Evolutionary conservation across 768 basidiomycete species (phyloP).

Genomic region (Tylopilus vinaceipallidus): DNA sequence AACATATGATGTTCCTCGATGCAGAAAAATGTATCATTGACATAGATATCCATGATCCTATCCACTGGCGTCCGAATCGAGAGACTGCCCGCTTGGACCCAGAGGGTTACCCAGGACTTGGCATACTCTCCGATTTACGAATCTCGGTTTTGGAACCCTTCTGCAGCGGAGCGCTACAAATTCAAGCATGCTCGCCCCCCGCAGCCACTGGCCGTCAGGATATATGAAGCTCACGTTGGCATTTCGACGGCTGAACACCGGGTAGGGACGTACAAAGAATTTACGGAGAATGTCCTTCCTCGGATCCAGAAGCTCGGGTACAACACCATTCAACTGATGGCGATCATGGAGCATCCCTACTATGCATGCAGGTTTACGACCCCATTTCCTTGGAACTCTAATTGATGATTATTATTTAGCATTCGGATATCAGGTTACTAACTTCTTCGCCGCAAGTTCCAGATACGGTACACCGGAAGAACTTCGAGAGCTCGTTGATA

Average conservation of each 20-base stretch:
- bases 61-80: conserved; percentile 81
- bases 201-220: conserved; percentile 64
- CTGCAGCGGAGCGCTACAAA: conserved; percentile 61
- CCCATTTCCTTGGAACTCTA: neutral
- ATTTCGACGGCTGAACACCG: conserved; percentile 87
- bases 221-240: conserved; percentile 98
- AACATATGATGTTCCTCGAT: neutral
- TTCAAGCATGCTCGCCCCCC: conserved; percentile 80
- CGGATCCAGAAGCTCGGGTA: conserved; percentile 92
- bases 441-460: conserved; percentile 94
- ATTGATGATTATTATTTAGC: conserved; percentile 44
- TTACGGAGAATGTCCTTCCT: conserved; percentile 78
- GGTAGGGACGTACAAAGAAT: conserved; percentile 96
- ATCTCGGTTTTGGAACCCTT: conserved; percentile 98
- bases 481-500: conserved; percentile 92
- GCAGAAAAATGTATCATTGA: neutral
- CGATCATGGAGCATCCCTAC: conserved; percentile 96
- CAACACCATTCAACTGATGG: conserved; percentile 98
- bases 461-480: conserved; percentile 97
- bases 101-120: conserved; percentile 93
- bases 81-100: conserved; percentile 92
- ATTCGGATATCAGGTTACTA: conserved; percentile 98
- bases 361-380: conserved; percentile 75
- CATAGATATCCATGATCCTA: conserved; percentile 90
- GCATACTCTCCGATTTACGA: conserved; percentile 89